Evolutionary conservation across 768 basidiomycete genomes (phyloP), one percentile per base, ranked within the genome.

Genomic region (Dendrothele bispora): DNA sequence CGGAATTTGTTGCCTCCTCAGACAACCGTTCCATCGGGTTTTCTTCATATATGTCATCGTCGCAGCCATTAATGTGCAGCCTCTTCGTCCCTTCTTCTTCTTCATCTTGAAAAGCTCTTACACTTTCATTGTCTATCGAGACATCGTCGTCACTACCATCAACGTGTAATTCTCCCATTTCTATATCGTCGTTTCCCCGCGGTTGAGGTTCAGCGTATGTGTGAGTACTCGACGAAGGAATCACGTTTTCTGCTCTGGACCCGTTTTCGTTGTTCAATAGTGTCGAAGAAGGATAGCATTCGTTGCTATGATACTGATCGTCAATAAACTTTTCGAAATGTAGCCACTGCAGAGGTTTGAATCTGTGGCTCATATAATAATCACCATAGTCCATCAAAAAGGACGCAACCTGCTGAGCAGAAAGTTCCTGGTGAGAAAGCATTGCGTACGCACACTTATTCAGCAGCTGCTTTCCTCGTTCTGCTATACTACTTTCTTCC

Each of bases 381-480:
- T 67, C 61, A 15, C 57, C 61, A 4, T 39, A 54, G 24, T 57
- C 62, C 40, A 58, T 41, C 0, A 64, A 35, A 40, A 62, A 61
- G 1, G 52, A 55, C 15, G 47, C 52, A 1, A 65, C 59, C 43
- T 66, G 63, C 32, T 56, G 65, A 10, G 46, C 51, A 17, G 59
- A 58, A 11, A 66, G n/a, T 50, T 66, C 66, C 38, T 61, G 59
- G 10, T 60, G 50, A 5, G 57, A 53, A 2, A 64, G 49, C 39
- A 65, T 54, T 6, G 54, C 32, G 46, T 62, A 56, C 11, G 57
- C 61, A 53, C 56, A 58, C 35, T 61, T 59, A 28, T 55, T 55
- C 1, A 68, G 38, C 22, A 67, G 8, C 11, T 46, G 45, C 18
- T 63, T 61, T 0, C 43, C 56, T 17, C 42, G 32, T 1, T 32